Evolutionary conservation across 306 rosid genomes (phyloP), one percentile per base, ranked within the genome.

Genomic region (Fragaria iinumae): DNA sequence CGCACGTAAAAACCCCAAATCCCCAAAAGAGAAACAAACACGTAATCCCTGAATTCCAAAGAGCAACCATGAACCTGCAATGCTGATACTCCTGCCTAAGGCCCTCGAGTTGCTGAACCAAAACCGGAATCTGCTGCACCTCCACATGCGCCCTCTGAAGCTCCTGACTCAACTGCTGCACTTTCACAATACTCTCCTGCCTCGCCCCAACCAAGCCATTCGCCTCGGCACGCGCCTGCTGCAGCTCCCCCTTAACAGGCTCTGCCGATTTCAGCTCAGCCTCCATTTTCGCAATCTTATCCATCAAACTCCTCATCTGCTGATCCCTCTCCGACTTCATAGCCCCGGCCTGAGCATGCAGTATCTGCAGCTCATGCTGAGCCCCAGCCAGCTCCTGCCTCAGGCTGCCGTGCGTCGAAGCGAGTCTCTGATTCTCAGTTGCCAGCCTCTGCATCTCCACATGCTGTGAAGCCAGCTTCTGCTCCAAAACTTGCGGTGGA

Each of bases 31-130:
- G 7, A 41, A 34, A 45, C 6, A 45, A 36, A 11, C 4, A 36
- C 29, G 25, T 50, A 64, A 29, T 29, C 32, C 32, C 32, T 29
- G 32, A 29, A 29, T 29, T 29, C 32, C 32, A 29, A 2, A 29
- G 32, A 29, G 32, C 32, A 29, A 34, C 17, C 41, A 85, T 76
- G 4, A 79, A 91, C 98, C 97, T 89, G 92, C 97, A 90, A 77
- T 87, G 97, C 85, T 95, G 96, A 85, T 95, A 92, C 64, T 95
- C 97, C 83, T 89, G 93, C 79, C 96, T 84, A 74, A 90, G 95
- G 44, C 80, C 76, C 23, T 95, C 98, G 48, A 95, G 90, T 82
- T 90, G 97, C 10, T 91, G 23, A 52, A 92, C 79, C 20, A 92
- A 83, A 65, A 84, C 93, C 6, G 97, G 98, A 77, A 95, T 80